Conservation (phyloP, 2,329 filamentous ascomycete species). For the Trichoderma lentiforme region DNA sequence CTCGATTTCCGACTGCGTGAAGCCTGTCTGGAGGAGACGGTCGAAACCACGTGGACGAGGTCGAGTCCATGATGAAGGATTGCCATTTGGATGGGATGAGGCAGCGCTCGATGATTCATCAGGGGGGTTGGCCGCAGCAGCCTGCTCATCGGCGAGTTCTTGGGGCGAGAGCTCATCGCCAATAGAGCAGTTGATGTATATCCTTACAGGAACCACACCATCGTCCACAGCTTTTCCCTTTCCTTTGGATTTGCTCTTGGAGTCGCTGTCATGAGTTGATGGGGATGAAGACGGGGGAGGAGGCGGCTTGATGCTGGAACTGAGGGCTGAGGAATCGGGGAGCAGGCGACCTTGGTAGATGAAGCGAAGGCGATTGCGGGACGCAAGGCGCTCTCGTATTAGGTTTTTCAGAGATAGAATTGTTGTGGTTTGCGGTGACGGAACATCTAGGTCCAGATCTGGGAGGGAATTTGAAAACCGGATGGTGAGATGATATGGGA, state of each 20-base stretch:
- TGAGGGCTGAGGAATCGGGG: conserved; percentile 66
- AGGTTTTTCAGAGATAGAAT: conserved; percentile 76
- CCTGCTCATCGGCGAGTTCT: conserved; percentile 68
- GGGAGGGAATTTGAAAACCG: conserved; percentile 85
- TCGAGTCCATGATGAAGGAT: conserved; percentile 28
- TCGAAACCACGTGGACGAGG: conserved; percentile 72
- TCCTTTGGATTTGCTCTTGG: conserved; percentile 55
- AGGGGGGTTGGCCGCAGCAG: conserved; percentile 38
- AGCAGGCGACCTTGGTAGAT: conserved; percentile 89
- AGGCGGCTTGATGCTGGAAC: conserved; percentile 63
- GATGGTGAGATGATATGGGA: conserved; percentile 71
- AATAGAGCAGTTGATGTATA: conserved; percentile 93
- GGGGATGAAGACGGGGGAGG: conserved; percentile 51
- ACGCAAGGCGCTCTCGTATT: conserved; percentile 70
- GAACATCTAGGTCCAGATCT: conserved; percentile 76
- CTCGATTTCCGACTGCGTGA: conserved; percentile 78
- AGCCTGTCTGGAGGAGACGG: conserved; percentile 74
- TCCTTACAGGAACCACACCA: conserved; percentile 46
- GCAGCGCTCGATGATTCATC: conserved; percentile 49
- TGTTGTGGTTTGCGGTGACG: conserved; percentile 64
- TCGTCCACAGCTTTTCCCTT: conserved; percentile 29
- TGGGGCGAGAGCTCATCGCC: conserved; percentile 66
- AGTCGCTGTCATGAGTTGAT: conserved; percentile 23
- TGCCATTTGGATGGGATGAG: conserved; percentile 12
- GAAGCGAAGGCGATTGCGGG: conserved; percentile 72